These are phyloP conservation scores for Alnus glutinosa DNA, from an alignment of 306 rosid species.

Conservation along the genomic window DNA sequence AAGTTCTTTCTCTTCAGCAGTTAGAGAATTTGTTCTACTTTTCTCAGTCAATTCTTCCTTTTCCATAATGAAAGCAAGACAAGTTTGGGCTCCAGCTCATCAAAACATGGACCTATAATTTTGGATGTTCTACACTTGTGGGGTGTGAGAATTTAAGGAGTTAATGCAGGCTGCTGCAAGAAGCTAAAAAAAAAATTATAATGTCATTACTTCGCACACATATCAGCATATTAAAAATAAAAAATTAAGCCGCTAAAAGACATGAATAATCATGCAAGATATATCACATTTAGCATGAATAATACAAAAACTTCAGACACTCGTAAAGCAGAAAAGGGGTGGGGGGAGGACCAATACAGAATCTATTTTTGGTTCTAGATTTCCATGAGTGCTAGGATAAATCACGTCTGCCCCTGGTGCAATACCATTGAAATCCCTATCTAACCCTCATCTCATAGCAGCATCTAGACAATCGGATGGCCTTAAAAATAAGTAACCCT, in stretches of 20 bases:
- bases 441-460: not conserved
- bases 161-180: constrained; percentile 21
- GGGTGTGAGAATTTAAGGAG: not conserved
- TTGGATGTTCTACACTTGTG: not conserved
- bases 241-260: not conserved
- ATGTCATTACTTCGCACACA: constrained; percentile 7
- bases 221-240: constrained; percentile 14
- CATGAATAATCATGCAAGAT: not conserved
- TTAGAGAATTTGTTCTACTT: constrained; percentile 30
- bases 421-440: not conserved
- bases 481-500: not conserved
- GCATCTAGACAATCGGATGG: not conserved
- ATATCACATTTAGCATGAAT: not conserved
- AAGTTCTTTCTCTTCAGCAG: constrained; percentile 37
- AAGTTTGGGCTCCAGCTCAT: constrained; percentile 25
- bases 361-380: not conserved
- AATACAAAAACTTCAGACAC: constrained; percentile 8
- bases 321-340: not conserved
- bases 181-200: constrained; percentile 13
- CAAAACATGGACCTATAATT: not conserved
- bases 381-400: not conserved
- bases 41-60: constrained; percentile 30
- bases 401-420: not conserved
- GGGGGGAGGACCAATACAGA: not conserved
- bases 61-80: constrained; percentile 42